Evolutionary conservation across 2,329 filamentous ascomycete genomes (phyloP).

Genomic region (Paraphaeosphaeria sporulosa): DNA sequence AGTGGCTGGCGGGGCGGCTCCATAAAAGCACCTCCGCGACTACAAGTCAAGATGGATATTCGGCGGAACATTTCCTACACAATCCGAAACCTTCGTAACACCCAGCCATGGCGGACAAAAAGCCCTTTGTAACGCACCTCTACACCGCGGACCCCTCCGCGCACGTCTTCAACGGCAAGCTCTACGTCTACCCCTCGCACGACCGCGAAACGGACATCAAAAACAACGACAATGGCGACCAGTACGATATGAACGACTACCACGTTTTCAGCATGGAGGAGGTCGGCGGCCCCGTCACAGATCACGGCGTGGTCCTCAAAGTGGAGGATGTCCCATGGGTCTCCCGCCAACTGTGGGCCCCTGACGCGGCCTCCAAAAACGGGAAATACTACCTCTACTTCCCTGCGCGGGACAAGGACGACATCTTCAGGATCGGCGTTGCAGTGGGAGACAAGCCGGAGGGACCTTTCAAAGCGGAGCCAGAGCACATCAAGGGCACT

Average conservation of each 20-base stretch:
- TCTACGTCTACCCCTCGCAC: constrained; percentile 85
- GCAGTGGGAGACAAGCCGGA: constrained; percentile 69
- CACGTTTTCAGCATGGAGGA: constrained; percentile 74
- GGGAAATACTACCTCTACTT: constrained; percentile 81
- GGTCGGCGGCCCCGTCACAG: constrained; percentile 66
- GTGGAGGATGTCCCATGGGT: constrained; percentile 76
- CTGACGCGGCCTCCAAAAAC: constrained; percentile 74
- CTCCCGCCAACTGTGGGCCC: constrained; percentile 81
- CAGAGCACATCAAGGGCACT: constrained; percentile 70
- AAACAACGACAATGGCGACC: constrained; percentile 85
- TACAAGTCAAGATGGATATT: background rate
- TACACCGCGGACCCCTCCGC: constrained; percentile 84
- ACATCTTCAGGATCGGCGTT: constrained; percentile 78
- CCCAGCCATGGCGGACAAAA: constrained; percentile 48
- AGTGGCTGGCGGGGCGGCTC: constrained; percentile 31
- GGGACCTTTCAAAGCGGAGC: constrained; percentile 74
- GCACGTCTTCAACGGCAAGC: constrained; percentile 76
- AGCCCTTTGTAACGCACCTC: constrained; percentile 74
- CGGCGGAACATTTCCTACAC: too few relatives aligned
- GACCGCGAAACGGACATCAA: constrained; percentile 77
- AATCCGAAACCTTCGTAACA: constrained; percentile 3
- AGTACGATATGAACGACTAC: constrained; percentile 86
- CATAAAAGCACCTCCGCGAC: constrained; percentile 34
- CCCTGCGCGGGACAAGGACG: constrained; percentile 74
- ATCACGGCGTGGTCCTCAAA: constrained; percentile 75